Base-by-base conservation (phyloP, 306 rosid species). In the Cicer bijugum region DNA sequence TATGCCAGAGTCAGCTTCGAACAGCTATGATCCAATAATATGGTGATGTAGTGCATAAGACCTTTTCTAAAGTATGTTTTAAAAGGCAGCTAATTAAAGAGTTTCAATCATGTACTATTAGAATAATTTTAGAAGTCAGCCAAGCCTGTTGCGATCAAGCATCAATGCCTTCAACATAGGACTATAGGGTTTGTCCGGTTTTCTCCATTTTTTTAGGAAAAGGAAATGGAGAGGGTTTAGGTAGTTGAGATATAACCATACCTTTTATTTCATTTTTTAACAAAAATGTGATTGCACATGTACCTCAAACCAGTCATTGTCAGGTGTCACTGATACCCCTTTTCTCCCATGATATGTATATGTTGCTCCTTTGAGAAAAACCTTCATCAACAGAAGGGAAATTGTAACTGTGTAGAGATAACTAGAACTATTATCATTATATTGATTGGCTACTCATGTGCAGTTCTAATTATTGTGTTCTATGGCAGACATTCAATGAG, bases 401-500 rank as follows among this genome's bases (percentile, higher is more conserved):
- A 43, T 69, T 69, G 17, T 59, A 45, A 7, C 37, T 15, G 53
- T 76, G 65, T 76, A 15, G 48, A 15, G 56, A 56, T 28, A 66
- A 71, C 23, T 75, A 45, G 28, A 66, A 71, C 23, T 75, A 35
- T 19, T 46, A 6, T 69, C 75, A 53, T 69, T 81, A 52, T 69
- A 43, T 71, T 65, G 12, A 14, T 67, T 72, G 38, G 40, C 47
- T 48, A 9, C 51, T 7, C 59, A 56, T 72, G 38, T 28, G 7
- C 14, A 50, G 15, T 61, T 78, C 90, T 85, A 66, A 82, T 57
- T 83, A n/a, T 82, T 69, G 56, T 71, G 65, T 84, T 76, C 16
- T 73, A 7, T 88, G 86, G 65, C 96, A 94, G 99, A 84, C 95
- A 57, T 95, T 95, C 83, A 88, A 91, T 38, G 85, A 91, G 85